Evolutionary conservation across 2,329 filamentous ascomycete species (phyloP).

Genomic region (Fonsecaea erecta): DNA sequence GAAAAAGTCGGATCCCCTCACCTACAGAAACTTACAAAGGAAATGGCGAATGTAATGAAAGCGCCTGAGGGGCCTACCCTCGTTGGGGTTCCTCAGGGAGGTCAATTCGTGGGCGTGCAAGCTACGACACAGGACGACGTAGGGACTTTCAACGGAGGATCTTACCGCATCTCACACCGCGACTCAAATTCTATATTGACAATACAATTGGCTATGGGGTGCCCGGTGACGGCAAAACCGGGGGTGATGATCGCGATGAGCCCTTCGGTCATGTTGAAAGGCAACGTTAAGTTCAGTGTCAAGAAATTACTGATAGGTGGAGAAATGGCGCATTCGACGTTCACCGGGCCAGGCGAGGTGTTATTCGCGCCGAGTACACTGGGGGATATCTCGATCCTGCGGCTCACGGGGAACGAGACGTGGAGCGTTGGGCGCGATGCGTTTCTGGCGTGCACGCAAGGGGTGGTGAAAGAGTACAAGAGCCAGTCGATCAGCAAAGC

Average conservation of each 20-base stretch:
- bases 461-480: conserved; percentile 86
- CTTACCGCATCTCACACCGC: conserved; percentile 88
- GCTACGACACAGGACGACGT: conserved; percentile 74
- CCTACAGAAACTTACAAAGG: conserved; percentile 26
- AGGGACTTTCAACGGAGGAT: conserved; percentile 96
- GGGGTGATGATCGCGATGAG: conserved; percentile 96
- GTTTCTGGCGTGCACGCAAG: conserved; percentile 83
- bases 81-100: conserved; percentile 51
- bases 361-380: conserved; percentile 78
- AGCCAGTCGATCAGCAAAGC: conserved; percentile 84
- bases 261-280: conserved; percentile 80
- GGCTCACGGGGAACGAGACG: conserved; percentile 68
- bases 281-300: conserved; percentile 79
- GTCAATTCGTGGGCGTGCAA: conserved; percentile 67
- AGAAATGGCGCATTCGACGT: conserved; percentile 77
- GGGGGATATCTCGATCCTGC: conserved; percentile 83
- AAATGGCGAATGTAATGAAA: conserved; percentile 32
- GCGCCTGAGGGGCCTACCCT: conserved; percentile 33
- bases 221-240: conserved; percentile 79
- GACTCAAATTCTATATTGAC: conserved; percentile 90
- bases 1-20: conserved; percentile 20
- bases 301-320: conserved; percentile 88
- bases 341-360: conserved; percentile 87
- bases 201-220: conserved; percentile 85
- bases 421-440: conserved; percentile 89